Evolutionary conservation across 2,329 filamentous ascomycete species (phyloP), one percentile per base, ranked within the genome.

Genomic region (Claviceps sp.): DNA sequence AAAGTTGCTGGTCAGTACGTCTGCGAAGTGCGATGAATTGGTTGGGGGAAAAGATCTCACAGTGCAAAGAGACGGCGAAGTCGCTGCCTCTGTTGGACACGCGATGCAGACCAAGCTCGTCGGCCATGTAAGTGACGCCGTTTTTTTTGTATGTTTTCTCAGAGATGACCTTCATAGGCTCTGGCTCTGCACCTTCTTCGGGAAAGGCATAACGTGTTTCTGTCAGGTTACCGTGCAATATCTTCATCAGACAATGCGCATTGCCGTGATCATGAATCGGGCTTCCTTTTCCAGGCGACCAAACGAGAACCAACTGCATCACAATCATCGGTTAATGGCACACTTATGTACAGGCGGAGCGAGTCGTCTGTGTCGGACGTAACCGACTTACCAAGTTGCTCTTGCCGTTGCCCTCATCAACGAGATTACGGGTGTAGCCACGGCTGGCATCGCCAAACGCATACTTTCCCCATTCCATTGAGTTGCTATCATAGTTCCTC

Each of bases 231-330:
- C 90, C 90, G 59, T 81, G 82, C 56, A 95, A 77, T 57, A 91
- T 82, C 73, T 85, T 95, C 88, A 95, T 95, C 59, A 95, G 73
- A 68, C 90, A 96, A 66, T 95, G 90, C 40, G 89, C 87, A 55
- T 91, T 87, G 63, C 83, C 84, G 67, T 88, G 85, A 65, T 96
- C 90, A 64, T 96, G 90, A 63, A 96, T 88, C 11, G 86, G 83
- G 60, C 85, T 91, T 39, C 79, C 79, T 68, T 88, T 88, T 49
- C 86, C 85, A 0, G 90, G 89, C 16, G 82, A 84, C 90, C 90
- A 96, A 40, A 95, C 89, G 42, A 95, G 79, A 47, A 95, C 80
- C 55, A 95, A 78, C 86, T 91, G 23, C 42, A 13, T 29, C 16
- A 43, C 23, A 23, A 8, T 9, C 26, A 42, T 52, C 29, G 53